Conservation (phyloP, 2,329 filamentous ascomycete genomes). For the Immersiporthe knoxdaviesiana region DNA sequence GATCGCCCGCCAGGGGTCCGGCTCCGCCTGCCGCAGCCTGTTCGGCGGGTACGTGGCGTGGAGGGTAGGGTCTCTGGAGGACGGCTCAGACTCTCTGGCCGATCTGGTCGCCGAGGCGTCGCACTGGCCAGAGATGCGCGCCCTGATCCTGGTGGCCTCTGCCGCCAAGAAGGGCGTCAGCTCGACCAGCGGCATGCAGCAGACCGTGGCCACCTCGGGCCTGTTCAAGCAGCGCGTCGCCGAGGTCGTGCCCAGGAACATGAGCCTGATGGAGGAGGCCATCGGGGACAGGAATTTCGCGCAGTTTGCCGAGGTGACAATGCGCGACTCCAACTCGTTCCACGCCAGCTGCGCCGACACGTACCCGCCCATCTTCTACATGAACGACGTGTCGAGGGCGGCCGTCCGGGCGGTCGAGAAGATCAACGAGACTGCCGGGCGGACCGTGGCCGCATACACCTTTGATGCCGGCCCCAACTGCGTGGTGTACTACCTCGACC, state of each 20-base stretch:
- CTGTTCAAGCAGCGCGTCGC: slow-evolving; percentile 79
- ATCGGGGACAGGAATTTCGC: slow-evolving; percentile 80
- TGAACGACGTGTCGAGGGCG: slow-evolving; percentile 90
- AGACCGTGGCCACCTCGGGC: slow-evolving; percentile 88
- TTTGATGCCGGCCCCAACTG: slow-evolving; percentile 98
- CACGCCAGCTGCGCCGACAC: slow-evolving; percentile 95
- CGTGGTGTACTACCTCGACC: slow-evolving; percentile 90
- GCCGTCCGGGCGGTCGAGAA: slow-evolving; percentile 87
- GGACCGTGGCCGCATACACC: slow-evolving; percentile 87
- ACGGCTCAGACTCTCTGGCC: slow-evolving; percentile 86
- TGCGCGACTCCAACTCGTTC: slow-evolving; percentile 97
- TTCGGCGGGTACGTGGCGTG: slow-evolving; percentile 97
- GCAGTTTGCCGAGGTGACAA: slow-evolving; percentile 85
- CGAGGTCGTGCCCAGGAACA: slow-evolving; percentile 78
- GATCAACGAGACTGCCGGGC: slow-evolving; percentile 80
- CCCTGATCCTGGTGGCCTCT: slow-evolving; percentile 86
- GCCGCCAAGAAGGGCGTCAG: slow-evolving; percentile 96
- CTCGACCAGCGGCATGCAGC: slow-evolving; percentile 94
- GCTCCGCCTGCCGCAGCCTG: slow-evolving; percentile 88
- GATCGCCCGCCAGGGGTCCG: slow-evolving; percentile 91
- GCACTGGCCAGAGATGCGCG: slow-evolving; percentile 96
- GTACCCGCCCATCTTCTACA: slow-evolving; percentile 96
- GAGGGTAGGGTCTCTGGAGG: slow-evolving; percentile 74
- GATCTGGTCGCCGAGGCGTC: slow-evolving; percentile 84
- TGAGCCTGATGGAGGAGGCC: slow-evolving; percentile 83